phyloP scores from a whole-genome alignment of 192 early-diverging fungal species.

The Lobosporangium transversale region DNA sequence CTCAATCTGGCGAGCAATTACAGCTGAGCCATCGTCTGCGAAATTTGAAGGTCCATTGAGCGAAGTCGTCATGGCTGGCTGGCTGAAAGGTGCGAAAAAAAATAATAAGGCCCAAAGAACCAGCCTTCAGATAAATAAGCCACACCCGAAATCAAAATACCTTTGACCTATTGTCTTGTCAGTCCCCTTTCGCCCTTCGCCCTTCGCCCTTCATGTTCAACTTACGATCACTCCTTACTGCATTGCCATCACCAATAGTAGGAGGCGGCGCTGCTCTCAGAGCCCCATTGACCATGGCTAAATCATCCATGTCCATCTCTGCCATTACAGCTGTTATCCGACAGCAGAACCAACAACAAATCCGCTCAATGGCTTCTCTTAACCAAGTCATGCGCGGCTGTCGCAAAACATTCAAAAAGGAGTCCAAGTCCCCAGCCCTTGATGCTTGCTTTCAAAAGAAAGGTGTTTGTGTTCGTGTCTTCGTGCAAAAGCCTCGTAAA shows the following conservation, averaged over 20 bases:
- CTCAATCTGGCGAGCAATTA: slow-evolving; percentile 67
- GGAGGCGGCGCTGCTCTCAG: slow-evolving; percentile 15
- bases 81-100: too few relatives aligned
- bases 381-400: slow-evolving; percentile 92
- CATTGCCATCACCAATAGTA: slow-evolving; percentile 33
- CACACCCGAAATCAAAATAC: slow-evolving; percentile 11
- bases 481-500: slow-evolving; percentile 96
- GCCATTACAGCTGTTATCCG: slow-evolving; percentile 13
- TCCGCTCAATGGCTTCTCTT: slow-evolving; percentile 80
- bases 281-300: slow-evolving; percentile 13
- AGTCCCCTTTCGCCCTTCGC: background rate
- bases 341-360: slow-evolving; percentile 34
- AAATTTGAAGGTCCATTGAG: slow-evolving; percentile 68
- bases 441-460: slow-evolving; percentile 89
- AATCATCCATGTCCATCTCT: slow-evolving; percentile 5
- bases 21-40: slow-evolving; percentile 73
- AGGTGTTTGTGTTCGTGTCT: slow-evolving; percentile 96
- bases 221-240: slow-evolving; percentile 47
- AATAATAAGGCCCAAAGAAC: background rate
- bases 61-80: slow-evolving; percentile 36
- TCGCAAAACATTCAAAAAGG: slow-evolving; percentile 74
- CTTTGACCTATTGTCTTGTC: too few relatives aligned
- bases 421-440: slow-evolving; percentile 83
- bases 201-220: slow-evolving; percentile 30
- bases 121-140: slow-evolving; percentile 1